Percentiles rank a stretch among this genome's conserved stretches.
These are phyloP conservation scores for Zygosaccharomyces pseudobailii DNA, from an alignment of 1,139 yeast genomes.

Conservation along the genomic window DNA sequence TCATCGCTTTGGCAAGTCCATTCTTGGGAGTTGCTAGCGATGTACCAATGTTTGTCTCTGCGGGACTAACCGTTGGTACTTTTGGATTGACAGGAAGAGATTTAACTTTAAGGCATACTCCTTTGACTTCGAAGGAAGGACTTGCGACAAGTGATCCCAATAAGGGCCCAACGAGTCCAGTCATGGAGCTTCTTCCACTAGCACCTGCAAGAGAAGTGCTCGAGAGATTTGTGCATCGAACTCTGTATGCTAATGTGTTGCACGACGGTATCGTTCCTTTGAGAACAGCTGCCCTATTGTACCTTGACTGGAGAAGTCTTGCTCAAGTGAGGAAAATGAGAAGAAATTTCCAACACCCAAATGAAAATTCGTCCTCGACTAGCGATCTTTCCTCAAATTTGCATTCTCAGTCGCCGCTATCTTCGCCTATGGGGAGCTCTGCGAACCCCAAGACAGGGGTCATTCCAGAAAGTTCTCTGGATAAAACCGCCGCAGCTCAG, in stretches of 20 bases:
- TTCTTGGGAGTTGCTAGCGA: slow-evolving; percentile 59
- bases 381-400: not conserved
- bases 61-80: slow-evolving; percentile 58
- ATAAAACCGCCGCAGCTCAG: slow-evolving; percentile 25
- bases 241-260: slow-evolving; percentile 52
- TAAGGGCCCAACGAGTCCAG: slow-evolving; percentile 36
- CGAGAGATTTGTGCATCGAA: slow-evolving; percentile 46
- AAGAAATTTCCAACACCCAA: slow-evolving; percentile 28
- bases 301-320: slow-evolving; percentile 56
- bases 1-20: slow-evolving; percentile 58
- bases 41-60: slow-evolving; percentile 51
- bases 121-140: slow-evolving; percentile 25
- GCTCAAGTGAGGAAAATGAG: slow-evolving; percentile 46
- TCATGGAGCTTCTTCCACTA: slow-evolving; percentile 48
- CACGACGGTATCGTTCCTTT: slow-evolving; percentile 63
- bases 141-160: slow-evolving; percentile 10
- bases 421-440: slow-evolving; percentile 1
- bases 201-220: slow-evolving; percentile 49
- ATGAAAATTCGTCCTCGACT: slow-evolving; percentile 11
- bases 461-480: slow-evolving; percentile 10
- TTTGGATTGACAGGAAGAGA: slow-evolving; percentile 64
- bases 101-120: slow-evolving; percentile 42
- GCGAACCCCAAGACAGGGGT: not conserved
- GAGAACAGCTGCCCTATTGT: slow-evolving; percentile 52
- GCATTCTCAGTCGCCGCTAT: not conserved